phyloP scores from a whole-genome alignment of 108 stramenopile species.

The Tribonema minus region DNA sequence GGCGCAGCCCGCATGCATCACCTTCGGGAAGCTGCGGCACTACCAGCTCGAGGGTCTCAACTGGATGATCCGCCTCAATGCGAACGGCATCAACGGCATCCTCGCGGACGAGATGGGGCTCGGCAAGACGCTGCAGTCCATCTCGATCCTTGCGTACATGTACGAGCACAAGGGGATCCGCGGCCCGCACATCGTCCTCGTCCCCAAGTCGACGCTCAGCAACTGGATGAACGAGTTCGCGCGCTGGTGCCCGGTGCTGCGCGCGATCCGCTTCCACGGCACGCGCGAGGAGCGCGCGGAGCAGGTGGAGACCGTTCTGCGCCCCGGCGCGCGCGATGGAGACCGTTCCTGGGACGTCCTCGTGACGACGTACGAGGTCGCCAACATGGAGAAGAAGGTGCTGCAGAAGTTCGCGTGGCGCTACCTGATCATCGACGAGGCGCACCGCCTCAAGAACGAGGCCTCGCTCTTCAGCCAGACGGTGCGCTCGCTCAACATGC shows the following conservation, averaged over 20 bases:
- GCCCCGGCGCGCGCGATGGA: constrained; percentile 53
- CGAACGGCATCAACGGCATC: constrained; percentile 59
- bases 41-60: constrained; percentile 60
- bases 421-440: constrained; percentile 96
- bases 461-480: constrained; percentile 47
- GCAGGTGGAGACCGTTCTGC: constrained; percentile 24
- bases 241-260: constrained; percentile 86
- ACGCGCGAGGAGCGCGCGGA: constrained; percentile 46
- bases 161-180: constrained; percentile 72
- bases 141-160: constrained; percentile 71
- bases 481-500: background rate
- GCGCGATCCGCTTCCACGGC: constrained; percentile 70
- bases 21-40: constrained; percentile 53
- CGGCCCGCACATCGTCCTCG: constrained; percentile 92
- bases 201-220: constrained; percentile 93
- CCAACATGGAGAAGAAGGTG: constrained; percentile 74
- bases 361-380: constrained; percentile 95
- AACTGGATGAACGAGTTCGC: constrained; percentile 98
- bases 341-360: constrained; percentile 81
- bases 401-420: constrained; percentile 83
- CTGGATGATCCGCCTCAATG: constrained; percentile 60
- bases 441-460: constrained; percentile 72
- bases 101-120: constrained; percentile 65
- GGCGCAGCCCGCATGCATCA: constrained; percentile 79
- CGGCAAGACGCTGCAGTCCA: constrained; percentile 88